Conservation (phyloP, 148 eudicot genomes). For the Bassia scoparia region DNA sequence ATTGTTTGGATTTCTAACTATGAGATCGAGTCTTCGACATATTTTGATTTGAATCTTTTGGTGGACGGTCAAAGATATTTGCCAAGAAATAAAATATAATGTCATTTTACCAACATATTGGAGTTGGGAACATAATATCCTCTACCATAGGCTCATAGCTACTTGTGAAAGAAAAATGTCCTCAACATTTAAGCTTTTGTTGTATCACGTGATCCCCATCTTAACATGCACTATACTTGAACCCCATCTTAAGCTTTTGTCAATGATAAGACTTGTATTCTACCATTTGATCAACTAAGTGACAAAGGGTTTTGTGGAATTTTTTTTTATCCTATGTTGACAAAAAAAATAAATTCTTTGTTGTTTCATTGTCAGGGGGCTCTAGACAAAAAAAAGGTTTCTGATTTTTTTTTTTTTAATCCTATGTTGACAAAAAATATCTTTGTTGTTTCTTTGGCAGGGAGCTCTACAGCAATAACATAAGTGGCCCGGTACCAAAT, state of each 20-base stretch:
- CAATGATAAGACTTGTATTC: too few relatives aligned
- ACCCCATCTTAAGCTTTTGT: too few relatives aligned
- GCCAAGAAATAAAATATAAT: background rate
- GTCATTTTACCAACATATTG: background rate
- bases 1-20: slow-evolving; percentile 2
- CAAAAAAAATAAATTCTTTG: too few relatives aligned
- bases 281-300: too few relatives aligned
- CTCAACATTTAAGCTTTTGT: background rate
- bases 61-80: background rate
- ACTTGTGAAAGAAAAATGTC: background rate
- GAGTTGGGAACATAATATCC: background rate
- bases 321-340: too few relatives aligned
- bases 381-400: too few relatives aligned
- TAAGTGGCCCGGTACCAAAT: slow-evolving; percentile 59
- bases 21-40: background rate
- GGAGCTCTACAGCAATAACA: slow-evolving; percentile 79
- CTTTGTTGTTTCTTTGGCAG: slow-evolving; percentile 33
- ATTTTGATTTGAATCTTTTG: background rate
- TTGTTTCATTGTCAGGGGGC: too few relatives aligned
- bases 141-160: background rate
- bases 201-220: too few relatives aligned
- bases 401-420: background rate
- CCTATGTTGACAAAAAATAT: background rate
- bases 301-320: too few relatives aligned
- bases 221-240: too few relatives aligned